Evolutionary conservation across 2,329 filamentous ascomycete genomes (phyloP).

Genomic region (Nothopassalora personata): DNA sequence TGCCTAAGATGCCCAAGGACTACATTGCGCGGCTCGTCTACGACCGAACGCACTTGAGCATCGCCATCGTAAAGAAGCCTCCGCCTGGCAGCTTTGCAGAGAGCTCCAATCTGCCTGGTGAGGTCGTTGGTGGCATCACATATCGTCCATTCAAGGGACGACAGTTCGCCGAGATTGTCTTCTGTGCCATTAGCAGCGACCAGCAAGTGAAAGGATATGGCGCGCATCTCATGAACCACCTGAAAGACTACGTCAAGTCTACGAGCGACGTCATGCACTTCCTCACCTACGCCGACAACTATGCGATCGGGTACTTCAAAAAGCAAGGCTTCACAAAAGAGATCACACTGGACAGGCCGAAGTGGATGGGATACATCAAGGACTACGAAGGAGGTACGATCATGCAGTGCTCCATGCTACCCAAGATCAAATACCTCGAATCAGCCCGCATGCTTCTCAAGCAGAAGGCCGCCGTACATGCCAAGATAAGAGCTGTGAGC

Average conservation of each 20-base stretch:
- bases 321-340: constrained; percentile 99
- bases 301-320: constrained; percentile 98
- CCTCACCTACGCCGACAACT: constrained; percentile 96
- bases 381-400: constrained; percentile 98
- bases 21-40: constrained; percentile 98
- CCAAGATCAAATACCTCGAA: constrained; percentile 89
- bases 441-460: constrained; percentile 89
- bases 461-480: constrained; percentile 91
- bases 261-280: constrained; percentile 98
- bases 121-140: constrained; percentile 71
- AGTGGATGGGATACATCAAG: constrained; percentile 99
- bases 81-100: constrained; percentile 41
- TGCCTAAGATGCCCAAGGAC: constrained; percentile 99
- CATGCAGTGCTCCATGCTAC: constrained; percentile 98
- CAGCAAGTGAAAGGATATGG: constrained; percentile 99
- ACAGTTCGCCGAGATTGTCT: constrained; percentile 95
- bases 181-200: constrained; percentile 94
- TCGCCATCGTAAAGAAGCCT: constrained; percentile 95
- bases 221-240: constrained; percentile 93
- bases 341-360: constrained; percentile 80
- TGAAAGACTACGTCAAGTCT: constrained; percentile 97
- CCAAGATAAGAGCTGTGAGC: constrained; percentile 88
- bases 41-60: constrained; percentile 90
- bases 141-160: constrained; percentile 90
- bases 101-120: constrained; percentile 27